Conservation (phyloP, 352 stramenopile species). For the Phytophthora rubi region DNA sequence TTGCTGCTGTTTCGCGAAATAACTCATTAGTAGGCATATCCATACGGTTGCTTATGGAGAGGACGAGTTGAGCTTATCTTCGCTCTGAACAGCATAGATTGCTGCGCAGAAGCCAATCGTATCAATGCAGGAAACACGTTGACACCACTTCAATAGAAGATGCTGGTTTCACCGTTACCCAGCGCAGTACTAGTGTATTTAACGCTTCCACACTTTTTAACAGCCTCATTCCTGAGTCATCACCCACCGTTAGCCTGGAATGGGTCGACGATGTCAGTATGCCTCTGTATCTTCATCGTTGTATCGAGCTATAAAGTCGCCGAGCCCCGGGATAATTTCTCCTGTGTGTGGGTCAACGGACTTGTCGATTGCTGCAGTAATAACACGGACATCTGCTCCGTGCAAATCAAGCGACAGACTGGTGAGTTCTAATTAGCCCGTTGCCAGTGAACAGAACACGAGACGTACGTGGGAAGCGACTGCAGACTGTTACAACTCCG, state of each 20-base stretch:
- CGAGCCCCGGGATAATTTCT: conserved; percentile 9
- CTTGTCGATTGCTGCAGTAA: conserved; percentile 3
- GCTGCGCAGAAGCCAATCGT: not conserved
- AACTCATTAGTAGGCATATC: not conserved
- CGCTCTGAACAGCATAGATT: not conserved
- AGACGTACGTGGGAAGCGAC: conserved; percentile 9
- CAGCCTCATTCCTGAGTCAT: not conserved
- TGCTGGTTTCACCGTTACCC: not conserved
- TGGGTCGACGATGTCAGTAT: not conserved
- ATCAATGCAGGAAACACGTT: not conserved
- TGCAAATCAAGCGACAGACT: not conserved
- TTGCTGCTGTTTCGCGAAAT: not conserved
- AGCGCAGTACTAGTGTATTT: not conserved
- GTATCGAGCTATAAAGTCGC: conserved; percentile 10
- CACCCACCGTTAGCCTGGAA: too few relatives aligned
- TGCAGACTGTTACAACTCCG: conserved; percentile 3
- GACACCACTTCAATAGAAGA: not conserved
- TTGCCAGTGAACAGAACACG: not conserved
- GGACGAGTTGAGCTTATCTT: not conserved
- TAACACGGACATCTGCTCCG: conserved; percentile 5
- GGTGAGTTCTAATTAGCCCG: not conserved
- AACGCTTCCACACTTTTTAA: not conserved
- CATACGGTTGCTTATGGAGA: not conserved
- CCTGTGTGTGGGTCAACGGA: not conserved
- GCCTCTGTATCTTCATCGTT: conserved; percentile 3